Evolutionary conservation across 768 basidiomycete species (phyloP).

Genomic region (Podaxis pistillaris): DNA sequence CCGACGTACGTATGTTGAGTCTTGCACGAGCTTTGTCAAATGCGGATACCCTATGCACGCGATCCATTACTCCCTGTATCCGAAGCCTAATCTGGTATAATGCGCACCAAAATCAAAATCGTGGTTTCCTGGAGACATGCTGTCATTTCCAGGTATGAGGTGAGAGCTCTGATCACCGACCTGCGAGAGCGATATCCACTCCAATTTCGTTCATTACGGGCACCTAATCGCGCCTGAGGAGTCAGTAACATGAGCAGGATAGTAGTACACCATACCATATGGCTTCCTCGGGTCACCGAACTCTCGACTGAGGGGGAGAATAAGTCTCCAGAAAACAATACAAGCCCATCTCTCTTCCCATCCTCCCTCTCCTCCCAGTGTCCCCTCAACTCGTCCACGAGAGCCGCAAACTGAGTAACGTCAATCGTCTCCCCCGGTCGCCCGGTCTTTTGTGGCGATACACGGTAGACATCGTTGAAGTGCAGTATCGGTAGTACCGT

Average conservation of each 20-base stretch:
- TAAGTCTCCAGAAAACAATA: slow-evolving; percentile 86
- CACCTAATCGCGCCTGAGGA: slow-evolving; percentile 44
- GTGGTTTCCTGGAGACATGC: slow-evolving; percentile 68
- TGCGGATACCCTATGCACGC: slow-evolving; percentile 26
- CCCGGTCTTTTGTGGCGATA: slow-evolving; percentile 67
- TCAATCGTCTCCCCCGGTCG: slow-evolving; percentile 66
- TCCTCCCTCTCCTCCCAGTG: slow-evolving; percentile 47
- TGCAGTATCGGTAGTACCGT: slow-evolving; percentile 49
- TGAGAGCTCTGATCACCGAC: slow-evolving; percentile 38
- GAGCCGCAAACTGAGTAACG: slow-evolving; percentile 81
- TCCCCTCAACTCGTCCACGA: slow-evolving; percentile 61
- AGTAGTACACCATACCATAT: slow-evolving; percentile 61
- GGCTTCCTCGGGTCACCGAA: slow-evolving; percentile 84
- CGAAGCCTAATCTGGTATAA: neutral
- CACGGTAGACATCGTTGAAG: slow-evolving; percentile 85
- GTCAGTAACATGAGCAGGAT: neutral
- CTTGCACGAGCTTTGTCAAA: slow-evolving; percentile 59
- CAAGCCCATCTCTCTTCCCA: slow-evolving; percentile 65
- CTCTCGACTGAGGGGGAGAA: slow-evolving; percentile 88
- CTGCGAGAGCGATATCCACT: slow-evolving; percentile 79
- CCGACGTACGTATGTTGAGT: slow-evolving; percentile 68
- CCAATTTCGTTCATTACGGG: slow-evolving; percentile 81
- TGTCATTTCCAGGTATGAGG: neutral
- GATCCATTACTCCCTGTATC: neutral
- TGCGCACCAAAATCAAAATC: slow-evolving; percentile 83